A percentile compares a stretch with the other conserved stretches of the same genome.
Conservation (phyloP, 202 grass and related monocot genomes). For the Carex sylvatica region DNA sequence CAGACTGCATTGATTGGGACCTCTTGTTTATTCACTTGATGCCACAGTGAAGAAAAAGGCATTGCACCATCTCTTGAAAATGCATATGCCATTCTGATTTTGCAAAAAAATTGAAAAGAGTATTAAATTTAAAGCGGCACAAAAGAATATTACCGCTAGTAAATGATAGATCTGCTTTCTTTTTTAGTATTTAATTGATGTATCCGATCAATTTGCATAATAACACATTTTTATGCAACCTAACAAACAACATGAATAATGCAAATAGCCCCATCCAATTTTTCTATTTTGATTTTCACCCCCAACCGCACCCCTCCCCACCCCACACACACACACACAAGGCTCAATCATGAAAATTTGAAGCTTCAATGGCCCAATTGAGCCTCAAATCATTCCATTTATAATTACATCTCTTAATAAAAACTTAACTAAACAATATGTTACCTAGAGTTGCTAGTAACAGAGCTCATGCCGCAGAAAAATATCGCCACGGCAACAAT, state of each 20-base stretch:
- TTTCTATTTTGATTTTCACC: not conserved
- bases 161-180: not conserved
- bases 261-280: not conserved
- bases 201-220: not conserved
- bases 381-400: not conserved
- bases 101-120: not conserved
- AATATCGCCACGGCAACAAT: conserved; percentile 77
- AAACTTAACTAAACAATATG: not conserved
- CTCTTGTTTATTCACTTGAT: conserved; percentile 84
- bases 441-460: conserved; percentile 94
- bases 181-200: not conserved
- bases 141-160: not conserved
- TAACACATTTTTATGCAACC: not conserved
- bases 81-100: conserved; percentile 80
- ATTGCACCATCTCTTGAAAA: conserved; percentile 98
- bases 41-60: conserved; percentile 84
- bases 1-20: conserved; percentile 93
- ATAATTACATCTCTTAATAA: not conserved
- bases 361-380: no score
- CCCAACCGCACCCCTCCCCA: no score
- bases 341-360: no score
- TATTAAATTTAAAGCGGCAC: not conserved
- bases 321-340: no score
- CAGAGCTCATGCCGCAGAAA: conserved; percentile 94
- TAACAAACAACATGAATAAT: not conserved